phyloP scores from a whole-genome alignment of 495 filamentous ascomycete species.

The Thermothielavioides terrestris region DNA sequence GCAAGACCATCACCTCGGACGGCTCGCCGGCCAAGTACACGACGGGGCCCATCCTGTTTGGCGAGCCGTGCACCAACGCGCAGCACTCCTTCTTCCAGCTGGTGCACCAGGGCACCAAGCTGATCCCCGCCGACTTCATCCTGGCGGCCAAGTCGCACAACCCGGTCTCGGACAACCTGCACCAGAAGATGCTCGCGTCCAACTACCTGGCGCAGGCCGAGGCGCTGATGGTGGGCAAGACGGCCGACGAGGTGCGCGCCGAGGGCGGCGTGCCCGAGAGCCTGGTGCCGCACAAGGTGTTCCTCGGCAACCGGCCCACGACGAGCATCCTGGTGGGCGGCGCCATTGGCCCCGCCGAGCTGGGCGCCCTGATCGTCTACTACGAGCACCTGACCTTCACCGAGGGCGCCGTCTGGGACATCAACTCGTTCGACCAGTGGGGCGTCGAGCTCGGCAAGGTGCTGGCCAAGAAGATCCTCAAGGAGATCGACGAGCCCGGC shows the following conservation, averaged over 20 bases:
- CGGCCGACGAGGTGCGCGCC: constrained; percentile 75
- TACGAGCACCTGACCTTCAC: constrained; percentile 98
- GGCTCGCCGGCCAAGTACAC: constrained; percentile 94
- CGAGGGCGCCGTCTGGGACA: constrained; percentile 96
- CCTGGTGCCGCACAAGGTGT: constrained; percentile 95
- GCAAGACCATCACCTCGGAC: constrained; percentile 88
- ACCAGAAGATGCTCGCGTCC: constrained; percentile 97
- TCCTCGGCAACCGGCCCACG: constrained; percentile 94
- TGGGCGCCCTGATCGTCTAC: constrained; percentile 94
- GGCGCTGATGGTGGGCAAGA: constrained; percentile 98
- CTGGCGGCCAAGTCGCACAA: constrained; percentile 94
- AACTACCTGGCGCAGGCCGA: constrained; percentile 98
- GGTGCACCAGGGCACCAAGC: constrained; percentile 96
- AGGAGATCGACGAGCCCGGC: constrained; percentile 67
- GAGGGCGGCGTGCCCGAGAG: constrained; percentile 71
- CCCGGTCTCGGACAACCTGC: constrained; percentile 80
- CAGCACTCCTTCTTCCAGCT: constrained; percentile 99
- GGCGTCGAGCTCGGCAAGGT: constrained; percentile 97
- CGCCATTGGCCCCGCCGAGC: constrained; percentile 86
- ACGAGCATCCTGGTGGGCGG: constrained; percentile 83
- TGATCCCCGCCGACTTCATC: constrained; percentile 97
- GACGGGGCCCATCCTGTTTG: constrained; percentile 86
- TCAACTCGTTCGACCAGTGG: constrained; percentile 99
- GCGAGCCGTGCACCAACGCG: constrained; percentile 96
- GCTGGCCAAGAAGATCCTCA: constrained; percentile 82